Base-by-base conservation (phyloP, 1,139 yeast species). In the Saccharomycopsis crataegensis region DNA sequence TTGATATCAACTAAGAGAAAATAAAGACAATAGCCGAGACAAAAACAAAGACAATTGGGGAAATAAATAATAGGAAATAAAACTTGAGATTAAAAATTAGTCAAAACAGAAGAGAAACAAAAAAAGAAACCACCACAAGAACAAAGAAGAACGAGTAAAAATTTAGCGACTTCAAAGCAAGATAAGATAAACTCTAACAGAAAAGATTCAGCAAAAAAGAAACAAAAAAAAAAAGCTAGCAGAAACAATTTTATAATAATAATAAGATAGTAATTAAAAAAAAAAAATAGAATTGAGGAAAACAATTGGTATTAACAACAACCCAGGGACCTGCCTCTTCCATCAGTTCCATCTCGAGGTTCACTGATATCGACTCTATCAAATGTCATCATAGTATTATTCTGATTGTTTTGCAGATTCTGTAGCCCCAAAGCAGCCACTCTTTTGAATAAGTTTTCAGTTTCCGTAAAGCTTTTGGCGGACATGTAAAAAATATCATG, bases 401-500 rank as follows among this genome's bases (percentile, higher is more conserved):
- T 60, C 48, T 61, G 62, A 50, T 59, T 55, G 44, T 64, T 54
- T 57, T 58, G 50, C 59, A 59, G 22, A 61, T 68, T 44, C 36
- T 43, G 14, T 2, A 67, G 53, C 1, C 79, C 80, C 46, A 77
- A 55, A 57, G 69, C 67, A 2, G 77, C 82, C 45, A 73, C 80
- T 49, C 79, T 62, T 7, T 60, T 58, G 61, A 79, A 79, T 34
- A 77, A 65, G 28, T 62, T 62, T 40, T 70, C 70, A 11, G 77
- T 80, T 54, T 67, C 60, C 14, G 65, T 68, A 43, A 69, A 65
- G 40, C 65, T 64, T 59, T 76, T 76, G 44, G 79, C 75, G 54
- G 74, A 67, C 1, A 75, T 68, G 62, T 79, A 82, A 14, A 69
- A 44, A n/a, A 77, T 65, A 60, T 76, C 80, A 31, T 58, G 51